Base-by-base conservation (phyloP, 305 asterid genomes). In the Fraxinus xanthoxyloides region DNA sequence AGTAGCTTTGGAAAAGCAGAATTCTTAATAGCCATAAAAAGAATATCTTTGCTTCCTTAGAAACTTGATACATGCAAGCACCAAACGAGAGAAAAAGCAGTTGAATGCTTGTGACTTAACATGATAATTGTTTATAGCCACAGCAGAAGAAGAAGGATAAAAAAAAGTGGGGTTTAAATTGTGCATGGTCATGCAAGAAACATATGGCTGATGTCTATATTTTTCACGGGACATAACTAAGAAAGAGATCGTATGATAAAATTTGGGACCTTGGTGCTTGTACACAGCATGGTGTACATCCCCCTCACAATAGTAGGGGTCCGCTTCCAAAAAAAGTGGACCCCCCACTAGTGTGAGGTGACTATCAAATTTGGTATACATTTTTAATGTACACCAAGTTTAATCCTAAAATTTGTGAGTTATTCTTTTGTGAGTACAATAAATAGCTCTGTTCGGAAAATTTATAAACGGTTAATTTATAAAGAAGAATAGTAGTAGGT, bases 111-210 rank as follows among this genome's bases (percentile, higher is more conserved):
- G 80, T 82, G 85, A 82, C 24, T 24, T 63, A 36, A 36, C 63
- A 7, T 19, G 82, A 54, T 59, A 81, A 59, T 40, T 78, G 59
- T 43, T 46, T 40, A 19, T 21, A 72, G 78, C 88, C 86, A 84
- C 83, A 8, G 12, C 10, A 23, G 10, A 46, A 38, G 59, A 26
- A 26, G 32, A n/a, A n/a, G 2, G 2, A 4, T 15, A 67, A 35
- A 65, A 46, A 19, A 51, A 4, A 1, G 82, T 76, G 82, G 83
- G 74, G 84, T 69, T 72, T 19, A 36, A 28, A 38, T 7, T 38
- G 46, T 79, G 51, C 43, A 70, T 70, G 61, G 65, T 75, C 78
- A 51, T 51, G 63, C 63, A 51, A 1, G 24, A 51, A 17, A 43
- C 54, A 43, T 0, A 43, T 43, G n/a, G 4, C 4, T 43, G 54